Base-by-base conservation (phyloP, 768 basidiomycete species). In the Pleurotus ostreatus region DNA sequence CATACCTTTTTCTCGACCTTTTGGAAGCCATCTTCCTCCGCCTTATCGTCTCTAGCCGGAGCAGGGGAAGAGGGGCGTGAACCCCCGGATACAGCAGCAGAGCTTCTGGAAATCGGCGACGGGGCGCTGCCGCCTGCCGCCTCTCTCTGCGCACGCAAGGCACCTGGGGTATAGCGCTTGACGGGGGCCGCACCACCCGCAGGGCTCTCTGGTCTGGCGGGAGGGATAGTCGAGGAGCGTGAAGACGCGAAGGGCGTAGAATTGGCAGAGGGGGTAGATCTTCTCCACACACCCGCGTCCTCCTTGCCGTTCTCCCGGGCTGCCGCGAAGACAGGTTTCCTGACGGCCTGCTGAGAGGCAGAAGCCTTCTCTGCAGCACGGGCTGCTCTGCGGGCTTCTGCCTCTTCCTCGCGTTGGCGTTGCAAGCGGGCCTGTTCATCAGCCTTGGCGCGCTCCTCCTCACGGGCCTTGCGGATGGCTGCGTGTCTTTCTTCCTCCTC, bases 1-100 rank as follows among this genome's bases (percentile, higher is more conserved):
- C 22, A 52, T 11, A 49, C 47, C 43, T 73, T 69, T 63, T 72
- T 72, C 55, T 69, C 68, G 38, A 86, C 84, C 22, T 82, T 76
- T 69, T 85, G 83, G 78, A 90, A 90, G 3, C 89, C 88, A 62
- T 91, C 89, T 3, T 82, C 75, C 41, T 88, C 85, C 62, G 75
- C 80, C 61, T 71, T 72, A 4, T 66, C 49, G 49, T 80, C 79
- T 53, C 40, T 45, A 41, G 57, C 43, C 15, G 65, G 56, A 7
- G 63, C 57, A 26, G 64, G 60, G 9, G 70, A 63, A 0, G 75
- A 72, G 43, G 79, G 74, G 9, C 89, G 76, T 89, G 88, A 91
- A 18, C 78, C 77, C 11, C 79, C 78, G 38, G 52, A 23, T 3
- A 44, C 47, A 23, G 44, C 53, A 55, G 54, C 54, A 46, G 54